Conservation (phyloP, 2,329 filamentous ascomycete species). For the Ophiosphaerella herpotricha region DNA sequence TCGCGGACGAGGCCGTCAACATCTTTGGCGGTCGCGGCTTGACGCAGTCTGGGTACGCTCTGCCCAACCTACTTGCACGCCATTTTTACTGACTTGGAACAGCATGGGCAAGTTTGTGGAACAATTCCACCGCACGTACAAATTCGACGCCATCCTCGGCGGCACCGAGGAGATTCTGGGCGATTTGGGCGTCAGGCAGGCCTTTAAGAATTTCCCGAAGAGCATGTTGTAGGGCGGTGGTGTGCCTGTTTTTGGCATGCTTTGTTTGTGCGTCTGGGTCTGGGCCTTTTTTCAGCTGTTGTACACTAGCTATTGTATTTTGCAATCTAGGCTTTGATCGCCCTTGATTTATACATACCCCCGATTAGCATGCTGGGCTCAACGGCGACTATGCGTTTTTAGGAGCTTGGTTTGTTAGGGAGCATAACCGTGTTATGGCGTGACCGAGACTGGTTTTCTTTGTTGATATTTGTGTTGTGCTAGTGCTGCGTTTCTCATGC, state of each 20-base stretch:
- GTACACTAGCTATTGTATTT: not conserved
- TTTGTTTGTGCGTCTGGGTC: not conserved
- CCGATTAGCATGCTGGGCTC: too few species aligned
- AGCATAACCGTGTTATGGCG: too few species aligned
- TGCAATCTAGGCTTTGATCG: not conserved
- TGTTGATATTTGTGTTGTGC: too few species aligned
- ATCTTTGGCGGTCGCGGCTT: slow-evolving; percentile 84
- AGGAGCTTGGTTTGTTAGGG: too few species aligned
- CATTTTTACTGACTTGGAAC: too few species aligned
- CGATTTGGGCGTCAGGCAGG: slow-evolving; percentile 81
- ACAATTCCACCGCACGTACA: slow-evolving; percentile 83
- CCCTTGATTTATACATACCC: too few species aligned
- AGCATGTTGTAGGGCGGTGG: slow-evolving; percentile 66
- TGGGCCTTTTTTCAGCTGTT: not conserved
- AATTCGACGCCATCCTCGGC: slow-evolving; percentile 69
- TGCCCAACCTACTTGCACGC: too few species aligned
- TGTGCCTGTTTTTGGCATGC: slow-evolving; percentile 1
- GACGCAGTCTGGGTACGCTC: slow-evolving; percentile 66
- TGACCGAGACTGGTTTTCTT: too few species aligned
- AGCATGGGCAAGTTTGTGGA: slow-evolving; percentile 79
- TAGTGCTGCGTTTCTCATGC: too few species aligned
- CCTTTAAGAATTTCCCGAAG: slow-evolving; percentile 83
- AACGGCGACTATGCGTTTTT: too few species aligned
- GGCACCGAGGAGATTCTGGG: slow-evolving; percentile 82
- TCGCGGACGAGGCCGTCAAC: slow-evolving; percentile 82